Evolutionary conservation across 768 basidiomycete species (phyloP).

Genomic region (Pleurotus citrinopileatus): DNA sequence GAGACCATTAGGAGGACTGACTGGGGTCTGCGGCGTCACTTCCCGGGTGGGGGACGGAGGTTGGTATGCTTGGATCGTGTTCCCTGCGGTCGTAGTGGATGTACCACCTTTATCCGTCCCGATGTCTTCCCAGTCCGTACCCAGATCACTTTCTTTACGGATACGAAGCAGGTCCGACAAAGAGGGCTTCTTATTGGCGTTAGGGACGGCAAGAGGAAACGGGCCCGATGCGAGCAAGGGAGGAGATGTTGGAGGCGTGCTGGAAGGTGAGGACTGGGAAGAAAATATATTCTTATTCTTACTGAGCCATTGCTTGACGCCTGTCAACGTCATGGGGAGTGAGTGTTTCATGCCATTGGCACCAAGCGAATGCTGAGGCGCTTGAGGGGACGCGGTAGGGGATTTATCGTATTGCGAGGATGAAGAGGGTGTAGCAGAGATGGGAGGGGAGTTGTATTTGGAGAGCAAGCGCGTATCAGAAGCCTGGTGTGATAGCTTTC

Average conservation of each 20-base stretch:
- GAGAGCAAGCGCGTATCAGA: slow-evolving; percentile 65
- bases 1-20: slow-evolving; percentile 9
- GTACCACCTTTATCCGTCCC: slow-evolving; percentile 23
- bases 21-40: slow-evolving; percentile 12
- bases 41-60: slow-evolving; percentile 10
- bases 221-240: slow-evolving; percentile 19
- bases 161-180: slow-evolving; percentile 60
- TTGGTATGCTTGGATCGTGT: slow-evolving; percentile 22
- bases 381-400: slow-evolving; percentile 36
- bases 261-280: slow-evolving; percentile 36
- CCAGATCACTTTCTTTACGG: slow-evolving; percentile 54
- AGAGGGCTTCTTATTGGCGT: slow-evolving; percentile 58
- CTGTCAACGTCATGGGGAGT: slow-evolving; percentile 73
- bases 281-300: slow-evolving; percentile 57
- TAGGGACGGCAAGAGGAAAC: slow-evolving; percentile 19
- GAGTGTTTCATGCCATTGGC: slow-evolving; percentile 32
- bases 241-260: slow-evolving; percentile 31
- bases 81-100: slow-evolving; percentile 45
- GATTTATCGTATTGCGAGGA: slow-evolving; percentile 47
- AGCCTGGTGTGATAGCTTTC: slow-evolving; percentile 63
- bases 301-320: slow-evolving; percentile 78
- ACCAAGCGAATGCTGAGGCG: slow-evolving; percentile 34
- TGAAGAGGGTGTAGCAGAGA: slow-evolving; percentile 41
- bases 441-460: slow-evolving; percentile 45
- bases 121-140: slow-evolving; percentile 63